Conservation (phyloP, 2,329 filamentous ascomycete genomes). For the Diaporthe vexans region DNA sequence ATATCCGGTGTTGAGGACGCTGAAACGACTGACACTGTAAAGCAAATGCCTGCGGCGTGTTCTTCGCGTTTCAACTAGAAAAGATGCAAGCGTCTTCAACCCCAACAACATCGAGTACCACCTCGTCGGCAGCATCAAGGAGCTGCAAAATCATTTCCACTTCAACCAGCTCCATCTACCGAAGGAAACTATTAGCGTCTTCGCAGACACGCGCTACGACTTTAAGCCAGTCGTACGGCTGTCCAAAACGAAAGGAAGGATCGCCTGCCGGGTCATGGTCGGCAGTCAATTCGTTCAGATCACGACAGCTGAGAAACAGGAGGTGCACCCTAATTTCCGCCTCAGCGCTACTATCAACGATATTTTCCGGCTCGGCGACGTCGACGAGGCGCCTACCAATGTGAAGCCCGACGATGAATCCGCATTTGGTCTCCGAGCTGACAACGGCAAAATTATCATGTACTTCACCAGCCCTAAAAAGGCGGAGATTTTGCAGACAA, state of each 20-base stretch:
- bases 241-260: conserved; percentile 78
- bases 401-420: conserved; percentile 77
- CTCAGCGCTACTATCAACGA: conserved; percentile 77
- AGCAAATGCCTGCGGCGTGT: conserved; percentile 76
- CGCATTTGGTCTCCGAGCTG: conserved; percentile 76
- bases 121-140: conserved; percentile 74
- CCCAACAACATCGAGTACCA: conserved; percentile 76
- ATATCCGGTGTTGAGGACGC: background rate
- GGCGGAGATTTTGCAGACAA: conserved; percentile 72
- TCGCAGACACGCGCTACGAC: conserved; percentile 75
- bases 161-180: conserved; percentile 76
- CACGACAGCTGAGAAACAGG: conserved; percentile 77
- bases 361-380: conserved; percentile 76
- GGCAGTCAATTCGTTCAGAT: conserved; percentile 79
- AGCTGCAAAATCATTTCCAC: conserved; percentile 76
- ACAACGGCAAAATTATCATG: conserved; percentile 80
- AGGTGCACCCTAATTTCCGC: conserved; percentile 73
- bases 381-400: conserved; percentile 76
- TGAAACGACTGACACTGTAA: background rate
- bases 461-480: conserved; percentile 78
- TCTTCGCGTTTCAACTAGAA: conserved; percentile 72
- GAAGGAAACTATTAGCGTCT: conserved; percentile 78
- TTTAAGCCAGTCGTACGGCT: conserved; percentile 76
- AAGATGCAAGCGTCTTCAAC: conserved; percentile 72
- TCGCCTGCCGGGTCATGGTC: conserved; percentile 77